Evolutionary conservation across 2,329 filamentous ascomycete genomes (phyloP), one percentile per base, ranked within the genome.

Genomic region (Plectosphaerella plurivora): DNA sequence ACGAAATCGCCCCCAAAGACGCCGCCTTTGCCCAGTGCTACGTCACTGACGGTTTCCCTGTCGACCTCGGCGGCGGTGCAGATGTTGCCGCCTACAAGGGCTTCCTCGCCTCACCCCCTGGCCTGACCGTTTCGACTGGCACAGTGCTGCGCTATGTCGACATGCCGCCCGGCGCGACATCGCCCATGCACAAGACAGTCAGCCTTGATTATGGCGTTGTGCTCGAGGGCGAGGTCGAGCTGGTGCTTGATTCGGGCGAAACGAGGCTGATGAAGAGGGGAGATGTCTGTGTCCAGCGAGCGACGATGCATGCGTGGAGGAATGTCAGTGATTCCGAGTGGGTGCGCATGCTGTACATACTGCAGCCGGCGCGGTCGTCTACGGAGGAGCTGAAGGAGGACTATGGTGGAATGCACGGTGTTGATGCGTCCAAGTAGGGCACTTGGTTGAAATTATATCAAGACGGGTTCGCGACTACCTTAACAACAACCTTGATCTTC

Each of bases 261-360:
- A 68, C 62, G 47, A 68, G 69, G 45, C 52, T 68, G 22, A 67
- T 83, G 71, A 65, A 67, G 46, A 66, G 71, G 11, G 80, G 80
- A 3, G 79, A 83, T 59, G 65, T 82, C n/a, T 74, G 74, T 10
- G 74, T 83, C 18, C 79, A 83, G 64, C 67, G 81, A 41, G 78
- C 72, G 1, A 81, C 79, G 3, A 77, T 75, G 66, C 80, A 83
- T 61, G 72, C 72, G 24, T 82, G 78, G 79, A 63, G 68, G 47
- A 82, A 82, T 53, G 52, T 57, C 4, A 54, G 71, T 51, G 56
- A 66, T 39, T 74, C 67, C 0, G 69, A 73, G 16, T 78, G 75
- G 76, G 68, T 71, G 3, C 63, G 76, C 16, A 73, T 78, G 67
- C 50, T 65, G 60, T 65, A 75, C 63, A 65, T 72, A 2, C 54